Evolutionary conservation across 805 yeast species (phyloP).

Genomic region (Saturnispora kantuleensis): DNA sequence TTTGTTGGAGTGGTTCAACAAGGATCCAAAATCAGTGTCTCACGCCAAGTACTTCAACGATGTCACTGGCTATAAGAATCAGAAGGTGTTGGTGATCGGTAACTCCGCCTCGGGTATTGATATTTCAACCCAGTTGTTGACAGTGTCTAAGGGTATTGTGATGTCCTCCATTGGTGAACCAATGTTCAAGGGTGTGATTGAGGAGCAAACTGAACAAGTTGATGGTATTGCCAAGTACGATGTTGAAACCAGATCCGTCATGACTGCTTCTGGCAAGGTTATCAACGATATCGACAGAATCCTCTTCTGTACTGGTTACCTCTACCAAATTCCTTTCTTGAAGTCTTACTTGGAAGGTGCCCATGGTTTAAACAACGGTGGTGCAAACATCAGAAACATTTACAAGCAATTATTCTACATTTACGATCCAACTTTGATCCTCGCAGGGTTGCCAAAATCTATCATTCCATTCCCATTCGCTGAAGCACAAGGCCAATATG

Average conservation of each 20-base stretch:
- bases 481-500: slow-evolving; percentile 38
- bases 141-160: slow-evolving; percentile 22
- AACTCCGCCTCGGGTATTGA: slow-evolving; percentile 71
- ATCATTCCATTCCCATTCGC: slow-evolving; percentile 43
- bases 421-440: slow-evolving; percentile 35
- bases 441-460: slow-evolving; percentile 34
- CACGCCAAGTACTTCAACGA: slow-evolving; percentile 37
- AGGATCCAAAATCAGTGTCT: slow-evolving; percentile 25
- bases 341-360: slow-evolving; percentile 25
- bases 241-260: slow-evolving; percentile 26
- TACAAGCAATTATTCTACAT: slow-evolving; percentile 39
- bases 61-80: slow-evolving; percentile 25
- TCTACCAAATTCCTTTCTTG: slow-evolving; percentile 55
- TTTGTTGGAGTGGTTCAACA: slow-evolving; percentile 25
- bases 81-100: slow-evolving; percentile 29
- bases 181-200: slow-evolving; percentile 21
- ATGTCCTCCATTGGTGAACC: slow-evolving; percentile 25
- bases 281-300: slow-evolving; percentile 43
- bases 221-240: slow-evolving; percentile 21
- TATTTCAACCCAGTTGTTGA: slow-evolving; percentile 26
- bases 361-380: slow-evolving; percentile 24
- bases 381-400: slow-evolving; percentile 29
- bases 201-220: slow-evolving; percentile 19
- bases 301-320: slow-evolving; percentile 69
- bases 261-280: slow-evolving; percentile 39